These are phyloP conservation scores for Globisporangium splendens DNA, from an alignment of 352 stramenopile species.

Conservation along the genomic window DNA sequence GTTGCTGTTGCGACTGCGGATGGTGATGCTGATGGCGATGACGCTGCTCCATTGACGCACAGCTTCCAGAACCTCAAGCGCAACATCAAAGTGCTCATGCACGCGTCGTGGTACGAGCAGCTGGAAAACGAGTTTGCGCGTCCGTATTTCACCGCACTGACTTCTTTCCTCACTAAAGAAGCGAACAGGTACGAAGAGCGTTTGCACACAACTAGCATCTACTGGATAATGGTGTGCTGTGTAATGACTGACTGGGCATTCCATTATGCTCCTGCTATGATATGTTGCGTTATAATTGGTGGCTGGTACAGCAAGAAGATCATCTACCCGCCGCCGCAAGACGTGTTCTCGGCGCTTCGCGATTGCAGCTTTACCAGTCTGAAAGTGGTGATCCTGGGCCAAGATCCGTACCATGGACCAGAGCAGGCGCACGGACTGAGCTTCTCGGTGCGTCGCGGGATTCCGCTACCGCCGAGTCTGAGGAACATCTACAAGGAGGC, in stretches of 20 bases:
- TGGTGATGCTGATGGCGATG: slow-evolving; percentile 1
- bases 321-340: slow-evolving; percentile 82
- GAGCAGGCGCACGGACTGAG: slow-evolving; percentile 84
- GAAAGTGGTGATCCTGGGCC: slow-evolving; percentile 93
- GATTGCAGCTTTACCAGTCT: slow-evolving; percentile 82
- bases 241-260: not conserved
- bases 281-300: not conserved
- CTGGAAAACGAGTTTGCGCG: slow-evolving; percentile 46
- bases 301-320: slow-evolving; percentile 47
- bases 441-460: slow-evolving; percentile 90
- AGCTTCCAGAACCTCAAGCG: slow-evolving; percentile 37
- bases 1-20: not conserved
- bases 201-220: not conserved
- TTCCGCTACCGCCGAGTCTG: slow-evolving; percentile 92
- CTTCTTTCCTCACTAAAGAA: slow-evolving; percentile 45
- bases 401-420: slow-evolving; percentile 90
- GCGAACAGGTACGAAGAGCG: slow-evolving; percentile 27
- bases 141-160: slow-evolving; percentile 44
- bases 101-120: slow-evolving; percentile 54
- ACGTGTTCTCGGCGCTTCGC: slow-evolving; percentile 90
- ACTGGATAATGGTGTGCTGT: too few relatives aligned
- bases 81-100: slow-evolving; percentile 34
- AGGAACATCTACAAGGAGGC: slow-evolving; percentile 99
- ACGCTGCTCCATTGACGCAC: slow-evolving; percentile 15
- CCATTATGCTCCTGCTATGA: too few relatives aligned